These are phyloP conservation scores for Penicillium frequentans DNA, from an alignment of 2,329 filamentous ascomycete genomes.

Conservation along the genomic window DNA sequence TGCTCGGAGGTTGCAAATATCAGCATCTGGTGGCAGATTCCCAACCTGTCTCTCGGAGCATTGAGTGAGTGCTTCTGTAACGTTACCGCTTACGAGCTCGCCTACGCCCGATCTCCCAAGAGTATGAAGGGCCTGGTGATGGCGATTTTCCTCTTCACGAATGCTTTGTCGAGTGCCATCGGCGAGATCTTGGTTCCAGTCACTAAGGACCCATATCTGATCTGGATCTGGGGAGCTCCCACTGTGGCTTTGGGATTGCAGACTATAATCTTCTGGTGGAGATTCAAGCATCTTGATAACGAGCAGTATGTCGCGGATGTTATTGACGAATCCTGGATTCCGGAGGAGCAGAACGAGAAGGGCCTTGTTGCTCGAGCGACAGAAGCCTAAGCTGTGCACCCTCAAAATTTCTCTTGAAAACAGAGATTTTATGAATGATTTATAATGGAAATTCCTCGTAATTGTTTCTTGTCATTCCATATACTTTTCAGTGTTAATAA, in stretches of 20 bases:
- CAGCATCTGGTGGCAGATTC: constrained; percentile 46
- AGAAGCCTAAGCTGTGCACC: background rate
- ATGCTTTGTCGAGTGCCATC: constrained; percentile 40
- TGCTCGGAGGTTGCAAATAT: constrained; percentile 42
- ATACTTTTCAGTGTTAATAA: too few relatives aligned
- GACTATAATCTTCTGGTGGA: constrained; percentile 50
- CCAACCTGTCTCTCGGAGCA: constrained; percentile 38
- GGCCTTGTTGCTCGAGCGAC: background rate
- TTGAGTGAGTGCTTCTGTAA: constrained; percentile 44
- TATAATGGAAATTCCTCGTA: background rate
- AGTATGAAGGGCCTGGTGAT: constrained; percentile 46
- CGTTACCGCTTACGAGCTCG: constrained; percentile 48
- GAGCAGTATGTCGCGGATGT: constrained; percentile 44
- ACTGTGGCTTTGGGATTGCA: constrained; percentile 51
- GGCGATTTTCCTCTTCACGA: constrained; percentile 44
- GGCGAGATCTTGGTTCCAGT: constrained; percentile 46
- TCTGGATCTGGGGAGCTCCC: constrained; percentile 52
- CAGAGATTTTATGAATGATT: background rate
- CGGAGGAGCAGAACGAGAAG: background rate
- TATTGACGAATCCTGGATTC: background rate
- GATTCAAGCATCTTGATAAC: constrained; percentile 49
- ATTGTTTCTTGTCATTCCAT: background rate
- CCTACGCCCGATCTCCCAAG: constrained; percentile 44
- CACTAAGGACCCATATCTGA: constrained; percentile 49
- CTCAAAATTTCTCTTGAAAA: background rate